A percentile compares a stretch with the other conserved stretches of the same genome.
phyloP scores from a whole-genome alignment of 2,329 filamentous ascomycete genomes.

The Pseudogymnoascus sp. region DNA sequence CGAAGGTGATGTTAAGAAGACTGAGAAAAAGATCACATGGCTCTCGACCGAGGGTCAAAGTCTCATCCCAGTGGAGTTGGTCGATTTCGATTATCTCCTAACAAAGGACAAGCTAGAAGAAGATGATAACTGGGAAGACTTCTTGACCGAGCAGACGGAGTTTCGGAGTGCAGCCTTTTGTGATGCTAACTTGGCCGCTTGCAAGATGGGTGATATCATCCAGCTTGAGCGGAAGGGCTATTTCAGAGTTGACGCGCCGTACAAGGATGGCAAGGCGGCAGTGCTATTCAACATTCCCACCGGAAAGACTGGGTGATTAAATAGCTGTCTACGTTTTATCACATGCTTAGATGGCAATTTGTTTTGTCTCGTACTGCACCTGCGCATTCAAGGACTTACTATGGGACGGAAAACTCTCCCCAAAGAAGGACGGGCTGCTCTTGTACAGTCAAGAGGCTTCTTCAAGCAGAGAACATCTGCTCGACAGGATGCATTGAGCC shows the following conservation, averaged over 20 bases:
- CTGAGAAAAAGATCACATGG: conserved; percentile 95
- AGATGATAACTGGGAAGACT: conserved; percentile 73
- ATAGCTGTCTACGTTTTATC: neutral
- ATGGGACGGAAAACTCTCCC: neutral
- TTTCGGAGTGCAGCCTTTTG: conserved; percentile 66
- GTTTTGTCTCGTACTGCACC: too few relatives aligned
- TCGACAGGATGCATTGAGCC: neutral
- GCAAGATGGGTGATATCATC: conserved; percentile 85
- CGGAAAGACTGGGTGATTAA: conserved; percentile 39
- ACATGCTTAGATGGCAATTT: too few relatives aligned
- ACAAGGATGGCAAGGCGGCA: conserved; percentile 47
- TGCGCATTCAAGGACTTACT: neutral
- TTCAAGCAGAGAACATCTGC: neutral
- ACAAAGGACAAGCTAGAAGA: conserved; percentile 87
- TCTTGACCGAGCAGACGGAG: conserved; percentile 66
- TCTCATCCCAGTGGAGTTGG: conserved; percentile 72
- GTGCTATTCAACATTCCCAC: conserved; percentile 64
- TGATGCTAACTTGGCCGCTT: conserved; percentile 67
- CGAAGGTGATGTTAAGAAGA: conserved; percentile 87
- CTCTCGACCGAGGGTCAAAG: conserved; percentile 64
- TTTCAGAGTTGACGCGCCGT: conserved; percentile 69
- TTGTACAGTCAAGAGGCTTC: neutral
- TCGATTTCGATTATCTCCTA: conserved; percentile 87
- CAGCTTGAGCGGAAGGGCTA: conserved; percentile 92
- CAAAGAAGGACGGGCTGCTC: neutral